These are phyloP conservation scores for Leccinum pellstonianum DNA, from an alignment of 768 basidiomycete species.

Conservation along the genomic window DNA sequence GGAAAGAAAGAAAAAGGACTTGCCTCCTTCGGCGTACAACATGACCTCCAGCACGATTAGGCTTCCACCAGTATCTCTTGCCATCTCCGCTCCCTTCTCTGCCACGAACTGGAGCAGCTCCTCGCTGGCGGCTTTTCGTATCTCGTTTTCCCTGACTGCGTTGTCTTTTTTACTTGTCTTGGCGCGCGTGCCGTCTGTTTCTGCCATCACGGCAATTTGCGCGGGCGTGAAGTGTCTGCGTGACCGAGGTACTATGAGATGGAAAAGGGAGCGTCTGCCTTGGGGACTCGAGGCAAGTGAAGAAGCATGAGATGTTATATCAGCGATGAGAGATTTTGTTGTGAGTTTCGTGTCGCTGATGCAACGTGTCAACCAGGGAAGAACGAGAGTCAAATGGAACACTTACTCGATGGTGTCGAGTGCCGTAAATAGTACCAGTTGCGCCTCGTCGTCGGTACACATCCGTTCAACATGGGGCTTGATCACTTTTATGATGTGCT, in stretches of 20 bases:
- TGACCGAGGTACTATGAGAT: constrained; percentile 81
- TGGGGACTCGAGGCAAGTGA: constrained; percentile 61
- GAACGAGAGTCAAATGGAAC: constrained; percentile 4
- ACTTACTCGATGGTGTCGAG: constrained; percentile 86
- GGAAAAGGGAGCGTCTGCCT: constrained; percentile 80
- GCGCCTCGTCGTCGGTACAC: constrained; percentile 87
- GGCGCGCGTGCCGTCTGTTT: constrained; percentile 65
- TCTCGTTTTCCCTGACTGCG: constrained; percentile 61
- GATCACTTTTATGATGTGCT: constrained; percentile 84
- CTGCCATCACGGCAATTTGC: constrained; percentile 65
- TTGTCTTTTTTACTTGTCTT: constrained; percentile 85
- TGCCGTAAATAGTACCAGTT: constrained; percentile 85
- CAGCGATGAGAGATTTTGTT: constrained; percentile 72
- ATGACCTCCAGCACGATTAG: constrained; percentile 78
- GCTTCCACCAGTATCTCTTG: constrained; percentile 77
- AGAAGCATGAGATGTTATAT: constrained; percentile 58
- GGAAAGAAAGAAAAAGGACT: constrained; percentile 27
- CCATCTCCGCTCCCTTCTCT: constrained; percentile 56
- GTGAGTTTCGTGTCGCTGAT: constrained; percentile 87
- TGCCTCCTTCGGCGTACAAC: constrained; percentile 80
- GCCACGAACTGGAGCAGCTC: constrained; percentile 70
- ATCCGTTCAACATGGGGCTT: constrained; percentile 90
- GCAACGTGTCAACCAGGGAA: background rate
- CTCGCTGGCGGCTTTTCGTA: constrained; percentile 70
- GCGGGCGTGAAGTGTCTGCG: constrained; percentile 86